These are phyloP conservation scores for Rhododendron henanense DNA, from an alignment of 148 eudicot genomes.

Conservation along the genomic window DNA sequence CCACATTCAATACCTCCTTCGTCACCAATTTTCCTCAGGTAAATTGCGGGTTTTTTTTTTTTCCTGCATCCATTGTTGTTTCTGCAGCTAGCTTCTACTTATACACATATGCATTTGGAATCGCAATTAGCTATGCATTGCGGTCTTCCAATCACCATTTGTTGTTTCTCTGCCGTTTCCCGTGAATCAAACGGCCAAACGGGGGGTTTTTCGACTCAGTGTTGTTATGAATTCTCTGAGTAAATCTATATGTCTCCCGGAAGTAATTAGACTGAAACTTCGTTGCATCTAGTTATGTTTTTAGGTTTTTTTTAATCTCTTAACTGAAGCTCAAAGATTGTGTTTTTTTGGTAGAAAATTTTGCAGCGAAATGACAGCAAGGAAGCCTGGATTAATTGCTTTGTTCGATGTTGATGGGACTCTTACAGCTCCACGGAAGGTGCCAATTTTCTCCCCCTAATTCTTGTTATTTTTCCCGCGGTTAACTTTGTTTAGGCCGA, in stretches of 20 bases:
- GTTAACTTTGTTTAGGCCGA: neutral
- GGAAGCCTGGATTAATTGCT: conserved; percentile 72
- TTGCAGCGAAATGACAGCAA: conserved; percentile 45
- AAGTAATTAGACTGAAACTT: neutral
- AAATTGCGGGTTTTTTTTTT: neutral
- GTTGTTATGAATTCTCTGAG: neutral
- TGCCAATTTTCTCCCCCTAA: conserved; percentile 7
- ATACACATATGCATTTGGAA: neutral
- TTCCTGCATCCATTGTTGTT: neutral
- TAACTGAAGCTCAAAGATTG: neutral
- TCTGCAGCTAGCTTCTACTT: neutral
- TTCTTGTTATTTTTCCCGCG: neutral
- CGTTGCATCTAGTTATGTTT: neutral
- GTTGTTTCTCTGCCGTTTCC: neutral
- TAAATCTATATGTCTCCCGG: neutral
- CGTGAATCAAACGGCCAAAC: neutral
- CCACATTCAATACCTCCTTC: neutral
- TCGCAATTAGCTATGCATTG: neutral
- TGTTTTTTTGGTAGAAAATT: neutral
- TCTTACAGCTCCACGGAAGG: conserved; percentile 88
- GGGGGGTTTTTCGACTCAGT: neutral
- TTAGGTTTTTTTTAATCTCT: too few relatives aligned
- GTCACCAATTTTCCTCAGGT: neutral
- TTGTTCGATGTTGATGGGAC: conserved; percentile 97
- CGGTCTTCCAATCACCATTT: neutral